phyloP scores from a whole-genome alignment of 106 monocot species.

The Gastrodia elata region DNA sequence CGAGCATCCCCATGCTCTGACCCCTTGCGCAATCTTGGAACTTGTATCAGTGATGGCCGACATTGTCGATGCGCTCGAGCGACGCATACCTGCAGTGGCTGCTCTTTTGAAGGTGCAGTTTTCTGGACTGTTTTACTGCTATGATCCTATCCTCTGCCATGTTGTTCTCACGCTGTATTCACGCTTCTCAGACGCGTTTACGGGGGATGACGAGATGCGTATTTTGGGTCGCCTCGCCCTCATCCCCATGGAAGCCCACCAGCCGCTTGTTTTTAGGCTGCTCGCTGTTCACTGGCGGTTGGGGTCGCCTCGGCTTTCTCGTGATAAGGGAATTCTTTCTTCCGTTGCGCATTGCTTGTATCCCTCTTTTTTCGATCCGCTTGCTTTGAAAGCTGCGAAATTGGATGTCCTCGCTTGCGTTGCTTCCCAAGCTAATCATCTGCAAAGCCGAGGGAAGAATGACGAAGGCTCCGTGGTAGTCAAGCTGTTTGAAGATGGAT shows the following conservation, averaged over 20 bases:
- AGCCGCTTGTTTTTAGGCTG: slow-evolving; percentile 50
- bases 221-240: slow-evolving; percentile 51
- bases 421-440: slow-evolving; percentile 26
- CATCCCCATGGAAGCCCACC: slow-evolving; percentile 51
- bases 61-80: slow-evolving; percentile 40
- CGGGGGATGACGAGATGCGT: slow-evolving; percentile 44
- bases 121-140: slow-evolving; percentile 72
- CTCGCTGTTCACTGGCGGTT: slow-evolving; percentile 80
- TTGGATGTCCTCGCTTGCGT: slow-evolving; percentile 57
- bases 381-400: slow-evolving; percentile 72
- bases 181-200: slow-evolving; percentile 70
- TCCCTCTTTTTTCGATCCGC: slow-evolving; percentile 71
- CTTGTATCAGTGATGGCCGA: slow-evolving; percentile 39
- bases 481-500: slow-evolving; percentile 59
- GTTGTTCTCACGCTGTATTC: slow-evolving; percentile 64
- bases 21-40: slow-evolving; percentile 49
- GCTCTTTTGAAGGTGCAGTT: slow-evolving; percentile 92
- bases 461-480: slow-evolving; percentile 3
- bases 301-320: slow-evolving; percentile 30
- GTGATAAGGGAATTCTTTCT: slow-evolving; percentile 17
- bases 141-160: slow-evolving; percentile 68
- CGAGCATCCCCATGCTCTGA: slow-evolving; percentile 51
- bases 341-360: slow-evolving; percentile 38
- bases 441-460: background rate
- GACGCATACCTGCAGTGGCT: slow-evolving; percentile 42